Base-by-base conservation (phyloP, 2,329 filamentous ascomycete species). In the Thelonectria blattea region DNA sequence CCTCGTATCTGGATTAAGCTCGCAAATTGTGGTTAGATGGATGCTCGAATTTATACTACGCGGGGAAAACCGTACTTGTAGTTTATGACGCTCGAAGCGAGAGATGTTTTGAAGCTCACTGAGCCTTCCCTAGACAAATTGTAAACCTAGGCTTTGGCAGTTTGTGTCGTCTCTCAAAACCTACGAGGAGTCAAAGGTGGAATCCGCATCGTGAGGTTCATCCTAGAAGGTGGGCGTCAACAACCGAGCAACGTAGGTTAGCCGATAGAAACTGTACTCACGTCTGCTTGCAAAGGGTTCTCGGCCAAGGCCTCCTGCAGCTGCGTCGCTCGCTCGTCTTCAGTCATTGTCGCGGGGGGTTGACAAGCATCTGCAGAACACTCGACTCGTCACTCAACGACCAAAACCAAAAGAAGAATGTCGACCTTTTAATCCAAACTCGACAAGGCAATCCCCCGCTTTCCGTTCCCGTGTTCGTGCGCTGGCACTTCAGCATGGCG, bases 271-370 rank as follows among this genome's bases (percentile, higher is more conserved):
- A n/a, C 8, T 18, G 24, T 24, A 27, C 52, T 49, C 22, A 56
- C 52, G 17, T 56, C 52, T 17, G 34, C 52, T 24, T 56, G 52
- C 45, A 56, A 27, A 30, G 45, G 52, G 18, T 56, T 49, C 45
- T 30, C 52, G 14, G 52, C 52, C 8, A 56, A 43, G 1, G 52
- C 43, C 43, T 56, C 43, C 45, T 49, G 52, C 52, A 56, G 49
- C 30, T 56, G 43, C 10, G 52, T 20, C 32, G 41, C 14, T 43
- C 34, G 11, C 6, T 14, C 12, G 11, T 37, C 34, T 14, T 37
- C 34, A 15, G 34, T 14, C 34, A 37, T 37, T 7, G 34, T 37
- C 15, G 12, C 27, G 15, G 15, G 34, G 9, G 15, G 34, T 8
- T 34, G 32, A 10, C 9, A 37, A 37, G 4, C 15, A 15, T 37